Conservation (phyloP, 2,329 filamentous ascomycete genomes). For the Fonsecaea pedrosoi region DNA sequence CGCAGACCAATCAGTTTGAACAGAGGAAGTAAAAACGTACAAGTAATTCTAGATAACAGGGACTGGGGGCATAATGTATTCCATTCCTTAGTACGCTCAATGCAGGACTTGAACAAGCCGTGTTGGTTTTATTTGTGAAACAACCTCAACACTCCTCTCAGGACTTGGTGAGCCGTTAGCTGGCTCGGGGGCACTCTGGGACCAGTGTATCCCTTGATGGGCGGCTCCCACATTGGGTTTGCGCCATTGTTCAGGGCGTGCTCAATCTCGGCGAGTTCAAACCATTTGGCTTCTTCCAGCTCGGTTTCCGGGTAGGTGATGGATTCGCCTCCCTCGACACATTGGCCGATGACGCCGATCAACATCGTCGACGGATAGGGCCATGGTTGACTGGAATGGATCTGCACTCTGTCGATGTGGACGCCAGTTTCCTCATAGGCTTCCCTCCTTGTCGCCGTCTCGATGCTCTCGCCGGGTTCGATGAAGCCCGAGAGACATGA, state of each 20-base stretch:
- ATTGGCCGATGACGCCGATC: conserved; percentile 84
- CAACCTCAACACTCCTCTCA: conserved; percentile 28
- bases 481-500: conserved; percentile 85
- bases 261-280: conserved; percentile 76
- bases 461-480: conserved; percentile 81
- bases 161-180: conserved; percentile 30
- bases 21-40: neutral
- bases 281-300: conserved; percentile 89
- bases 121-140: conserved; percentile 12
- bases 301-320: conserved; percentile 83
- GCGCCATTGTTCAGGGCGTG: conserved; percentile 63
- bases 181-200: conserved; percentile 29
- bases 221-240: conserved; percentile 32
- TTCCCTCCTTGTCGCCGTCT: conserved; percentile 80
- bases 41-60: neutral
- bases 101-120: neutral
- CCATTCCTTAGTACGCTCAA: neutral
- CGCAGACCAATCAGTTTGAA: neutral
- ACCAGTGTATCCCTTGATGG: conserved; percentile 27
- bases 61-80: neutral
- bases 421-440: conserved; percentile 87
- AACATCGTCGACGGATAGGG: conserved; percentile 83
- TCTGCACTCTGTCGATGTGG: conserved; percentile 73
- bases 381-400: conserved; percentile 85
- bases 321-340: conserved; percentile 70